These are phyloP conservation scores for Xylaria sp. DNA, from an alignment of 2,329 filamentous ascomycete genomes.

Conservation along the genomic window DNA sequence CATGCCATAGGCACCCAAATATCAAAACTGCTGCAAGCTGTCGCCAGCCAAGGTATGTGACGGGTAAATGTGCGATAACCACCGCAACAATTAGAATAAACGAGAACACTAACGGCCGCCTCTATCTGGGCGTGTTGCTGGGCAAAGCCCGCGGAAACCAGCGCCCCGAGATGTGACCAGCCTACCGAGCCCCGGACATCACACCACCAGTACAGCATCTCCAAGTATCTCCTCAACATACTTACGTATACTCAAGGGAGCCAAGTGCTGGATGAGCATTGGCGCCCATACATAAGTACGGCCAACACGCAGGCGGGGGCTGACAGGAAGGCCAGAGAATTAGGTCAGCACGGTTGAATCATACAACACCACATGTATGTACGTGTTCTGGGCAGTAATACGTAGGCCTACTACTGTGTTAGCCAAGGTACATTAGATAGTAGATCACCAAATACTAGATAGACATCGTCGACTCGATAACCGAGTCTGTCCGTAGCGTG, in stretches of 20 bases:
- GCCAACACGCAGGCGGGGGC: conserved; percentile 4
- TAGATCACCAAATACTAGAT: too few species aligned
- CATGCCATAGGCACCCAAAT: not conserved
- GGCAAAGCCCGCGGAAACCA: conserved; percentile 22
- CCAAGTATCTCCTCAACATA: too few species aligned
- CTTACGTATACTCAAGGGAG: not conserved
- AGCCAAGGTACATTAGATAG: too few species aligned
- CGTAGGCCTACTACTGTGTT: too few species aligned
- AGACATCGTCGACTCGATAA: not conserved
- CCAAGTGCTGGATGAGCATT: conserved; percentile 15
- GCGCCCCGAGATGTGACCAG: conserved; percentile 9
- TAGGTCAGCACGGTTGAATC: conserved; percentile 17
- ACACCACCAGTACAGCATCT: conserved; percentile 18
- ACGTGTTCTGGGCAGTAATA: too few species aligned
- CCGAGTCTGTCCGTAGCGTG: not conserved
- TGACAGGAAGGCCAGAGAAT: conserved; percentile 14
- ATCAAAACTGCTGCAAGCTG: too few species aligned
- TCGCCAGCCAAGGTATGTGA: not conserved
- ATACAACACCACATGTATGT: too few species aligned
- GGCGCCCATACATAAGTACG: conserved; percentile 9
- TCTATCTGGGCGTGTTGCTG: too few species aligned
- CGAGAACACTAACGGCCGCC: not conserved
- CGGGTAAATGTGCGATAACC: conserved; percentile 14
- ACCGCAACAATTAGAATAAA: not conserved
- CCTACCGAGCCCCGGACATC: conserved; percentile 16